Percentiles rank a stretch among this genome's conserved stretches.
phyloP scores from a whole-genome alignment of 257 asterid species.

The Nicotiana tomentosiformis region DNA sequence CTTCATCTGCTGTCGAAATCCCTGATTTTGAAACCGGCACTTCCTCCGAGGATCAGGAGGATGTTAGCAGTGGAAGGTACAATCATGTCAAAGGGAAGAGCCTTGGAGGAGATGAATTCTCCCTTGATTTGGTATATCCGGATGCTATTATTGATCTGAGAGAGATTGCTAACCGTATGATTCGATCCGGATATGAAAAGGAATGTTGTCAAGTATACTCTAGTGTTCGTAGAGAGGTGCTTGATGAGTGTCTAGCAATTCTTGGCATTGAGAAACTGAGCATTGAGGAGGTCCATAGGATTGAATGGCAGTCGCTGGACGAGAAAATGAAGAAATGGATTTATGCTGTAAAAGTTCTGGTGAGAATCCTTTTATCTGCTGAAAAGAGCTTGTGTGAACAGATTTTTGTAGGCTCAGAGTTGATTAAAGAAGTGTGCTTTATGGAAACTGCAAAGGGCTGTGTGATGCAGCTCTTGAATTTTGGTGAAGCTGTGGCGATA shows the following conservation, averaged over 20 bases:
- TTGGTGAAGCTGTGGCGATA: conserved; percentile 92
- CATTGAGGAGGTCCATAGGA: conserved; percentile 96
- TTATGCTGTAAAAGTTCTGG: conserved; percentile 69
- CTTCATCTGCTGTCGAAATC: conserved; percentile 50
- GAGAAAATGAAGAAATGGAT: conserved; percentile 97
- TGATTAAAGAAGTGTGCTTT: conserved; percentile 83
- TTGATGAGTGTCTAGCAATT: conserved; percentile 71
- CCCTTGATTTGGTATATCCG: conserved; percentile 60
- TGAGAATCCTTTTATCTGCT: conserved; percentile 55
- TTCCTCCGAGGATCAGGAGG: conserved; percentile 34
- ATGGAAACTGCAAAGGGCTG: conserved; percentile 83
- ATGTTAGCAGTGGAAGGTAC: conserved; percentile 59
- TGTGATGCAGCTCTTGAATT: conserved; percentile 89
- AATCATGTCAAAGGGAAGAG: conserved; percentile 53
- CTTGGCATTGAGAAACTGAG: conserved; percentile 85
- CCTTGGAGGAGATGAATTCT: conserved; percentile 60
- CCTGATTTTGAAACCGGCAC: conserved; percentile 60
- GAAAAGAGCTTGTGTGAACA: conserved; percentile 77
- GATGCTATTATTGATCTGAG: conserved; percentile 61
- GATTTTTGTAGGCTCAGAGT: conserved; percentile 62
- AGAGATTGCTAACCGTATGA: conserved; percentile 86
- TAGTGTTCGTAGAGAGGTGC: conserved; percentile 75
- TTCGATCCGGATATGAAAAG: conserved; percentile 83
- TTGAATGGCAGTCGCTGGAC: conserved; percentile 67
- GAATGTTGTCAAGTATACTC: conserved; percentile 92